Conservation (phyloP, 2,329 filamentous ascomycete genomes). For the Alternaria dauci region DNA sequence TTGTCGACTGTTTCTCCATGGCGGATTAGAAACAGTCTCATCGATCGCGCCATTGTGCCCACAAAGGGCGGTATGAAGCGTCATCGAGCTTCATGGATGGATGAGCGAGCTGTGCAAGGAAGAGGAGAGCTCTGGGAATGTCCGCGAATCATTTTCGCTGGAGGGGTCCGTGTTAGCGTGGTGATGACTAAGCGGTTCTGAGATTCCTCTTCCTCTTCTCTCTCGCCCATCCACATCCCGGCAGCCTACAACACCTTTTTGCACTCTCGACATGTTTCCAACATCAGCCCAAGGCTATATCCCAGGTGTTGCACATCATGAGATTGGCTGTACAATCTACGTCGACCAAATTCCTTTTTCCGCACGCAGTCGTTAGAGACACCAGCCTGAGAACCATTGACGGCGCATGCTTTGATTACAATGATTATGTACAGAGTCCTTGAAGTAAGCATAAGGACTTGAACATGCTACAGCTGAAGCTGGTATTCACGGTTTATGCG, state of each 20-base stretch:
- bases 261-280: neutral
- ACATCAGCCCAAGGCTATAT: too few species aligned
- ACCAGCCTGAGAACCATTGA: too few species aligned
- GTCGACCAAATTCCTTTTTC: too few species aligned
- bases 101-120: conserved; percentile 7
- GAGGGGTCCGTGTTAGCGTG: conserved; percentile 24
- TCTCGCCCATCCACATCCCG: neutral
- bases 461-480: too few species aligned
- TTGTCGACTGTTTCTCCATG: conserved; percentile 94
- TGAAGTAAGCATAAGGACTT: too few species aligned
- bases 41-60: conserved; percentile 46
- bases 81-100: conserved; percentile 30
- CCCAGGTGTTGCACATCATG: too few species aligned
- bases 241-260: too few species aligned
- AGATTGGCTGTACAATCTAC: too few species aligned
- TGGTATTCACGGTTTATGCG: too few species aligned
- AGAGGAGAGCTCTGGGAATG: conserved; percentile 2
- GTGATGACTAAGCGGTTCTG: conserved; percentile 6
- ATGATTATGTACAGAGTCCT: too few species aligned
- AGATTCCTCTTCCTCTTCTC: neutral
- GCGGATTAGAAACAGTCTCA: conserved; percentile 78
- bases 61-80: conserved; percentile 20
- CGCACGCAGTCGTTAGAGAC: too few species aligned
- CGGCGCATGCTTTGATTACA: too few species aligned
- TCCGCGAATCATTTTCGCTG: conserved; percentile 9